These are phyloP conservation scores for Globisporangium nodosum DNA, from an alignment of 352 stramenopile genomes.

Conservation along the genomic window DNA sequence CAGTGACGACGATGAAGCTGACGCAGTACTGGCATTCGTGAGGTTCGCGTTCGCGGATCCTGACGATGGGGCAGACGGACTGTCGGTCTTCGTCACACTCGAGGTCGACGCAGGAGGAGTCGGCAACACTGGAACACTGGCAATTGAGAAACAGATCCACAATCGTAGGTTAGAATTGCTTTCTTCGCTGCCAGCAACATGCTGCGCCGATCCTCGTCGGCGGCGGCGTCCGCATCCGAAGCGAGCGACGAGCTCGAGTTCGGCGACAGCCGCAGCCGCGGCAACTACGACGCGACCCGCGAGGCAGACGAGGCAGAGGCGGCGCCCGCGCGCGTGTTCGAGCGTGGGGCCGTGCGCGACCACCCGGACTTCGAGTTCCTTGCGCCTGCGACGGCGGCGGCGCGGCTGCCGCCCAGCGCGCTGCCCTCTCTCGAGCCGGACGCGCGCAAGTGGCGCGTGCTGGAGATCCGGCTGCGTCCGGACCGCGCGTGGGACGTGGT, in stretches of 20 bases:
- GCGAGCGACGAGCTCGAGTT: slow-evolving; percentile 2
- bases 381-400: not conserved
- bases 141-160: too few relatives aligned
- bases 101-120: too few relatives aligned
- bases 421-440: slow-evolving; percentile 57
- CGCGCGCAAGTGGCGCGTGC: slow-evolving; percentile 55
- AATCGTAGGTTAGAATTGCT: not conserved
- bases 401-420: slow-evolving; percentile 1
- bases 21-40: too few relatives aligned
- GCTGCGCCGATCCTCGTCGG: not conserved
- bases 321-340: slow-evolving; percentile 33
- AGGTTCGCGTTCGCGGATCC: too few relatives aligned
- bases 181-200: not conserved
- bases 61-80: too few relatives aligned
- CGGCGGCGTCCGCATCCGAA: not conserved
- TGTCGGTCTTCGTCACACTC: too few relatives aligned
- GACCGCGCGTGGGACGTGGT: slow-evolving; percentile 71
- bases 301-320: slow-evolving; percentile 65
- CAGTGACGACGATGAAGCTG: too few relatives aligned
- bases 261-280: not conserved
- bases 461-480: slow-evolving; percentile 63
- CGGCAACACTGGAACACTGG: too few relatives aligned
- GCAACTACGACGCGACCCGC: slow-evolving; percentile 31
- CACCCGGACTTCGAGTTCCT: slow-evolving; percentile 70
- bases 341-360: slow-evolving; percentile 45